A percentile compares a stretch with the other conserved stretches of the same genome.
Evolutionary conservation across 163 green algal genomes (phyloP).

Genomic region (Prototheca wickerhamii): DNA sequence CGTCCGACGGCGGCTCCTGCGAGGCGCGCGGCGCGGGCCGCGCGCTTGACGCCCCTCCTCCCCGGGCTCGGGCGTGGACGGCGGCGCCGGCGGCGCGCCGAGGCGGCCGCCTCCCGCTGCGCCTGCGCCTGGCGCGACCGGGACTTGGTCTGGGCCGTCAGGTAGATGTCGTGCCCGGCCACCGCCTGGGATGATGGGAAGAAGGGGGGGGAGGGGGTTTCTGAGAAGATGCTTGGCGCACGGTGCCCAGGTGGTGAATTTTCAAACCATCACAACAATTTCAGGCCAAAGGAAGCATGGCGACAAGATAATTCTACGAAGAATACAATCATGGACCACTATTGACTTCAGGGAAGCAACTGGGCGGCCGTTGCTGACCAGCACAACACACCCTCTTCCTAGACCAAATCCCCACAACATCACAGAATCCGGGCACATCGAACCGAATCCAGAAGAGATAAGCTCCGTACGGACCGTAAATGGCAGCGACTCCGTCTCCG

Average conservation of each 20-base stretch:
- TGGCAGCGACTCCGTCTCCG: background rate
- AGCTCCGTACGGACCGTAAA: slow-evolving; percentile 6
- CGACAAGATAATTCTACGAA: no score
- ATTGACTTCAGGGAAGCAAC: background rate
- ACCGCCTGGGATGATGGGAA: background rate
- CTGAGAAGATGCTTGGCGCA: no score
- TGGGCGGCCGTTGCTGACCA: no score
- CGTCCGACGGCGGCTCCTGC: no score
- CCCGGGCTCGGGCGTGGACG: background rate
- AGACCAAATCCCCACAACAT: no score
- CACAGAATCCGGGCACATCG: no score
- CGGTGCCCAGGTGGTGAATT: no score
- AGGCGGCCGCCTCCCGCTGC: background rate
- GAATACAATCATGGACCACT: background rate
- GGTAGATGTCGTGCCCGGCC: background rate
- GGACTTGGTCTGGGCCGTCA: slow-evolving; percentile 1
- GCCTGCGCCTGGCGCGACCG: background rate
- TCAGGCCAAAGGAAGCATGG: no score
- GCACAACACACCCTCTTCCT: no score
- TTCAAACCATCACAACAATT: no score
- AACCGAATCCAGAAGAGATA: background rate
- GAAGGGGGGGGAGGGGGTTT: no score
- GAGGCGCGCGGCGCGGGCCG: background rate
- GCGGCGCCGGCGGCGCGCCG: background rate
- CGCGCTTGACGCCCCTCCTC: background rate